Evolutionary conservation across 305 asterid species (phyloP).

Genomic region (Nicotiana rustica): DNA sequence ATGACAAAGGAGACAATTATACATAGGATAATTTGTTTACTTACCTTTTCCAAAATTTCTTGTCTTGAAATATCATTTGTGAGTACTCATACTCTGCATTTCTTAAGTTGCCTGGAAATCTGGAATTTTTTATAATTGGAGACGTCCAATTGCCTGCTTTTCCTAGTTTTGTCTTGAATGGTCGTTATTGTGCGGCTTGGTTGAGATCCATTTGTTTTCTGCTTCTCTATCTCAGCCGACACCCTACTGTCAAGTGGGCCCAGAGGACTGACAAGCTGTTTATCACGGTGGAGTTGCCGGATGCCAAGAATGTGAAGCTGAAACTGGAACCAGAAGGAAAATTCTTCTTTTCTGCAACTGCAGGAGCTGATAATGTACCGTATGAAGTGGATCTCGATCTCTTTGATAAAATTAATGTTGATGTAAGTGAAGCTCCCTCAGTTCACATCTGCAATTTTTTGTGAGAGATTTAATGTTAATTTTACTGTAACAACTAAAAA

Average conservation of each 20-base stretch:
- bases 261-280: slow-evolving; percentile 63
- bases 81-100: background rate
- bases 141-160: background rate
- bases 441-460: background rate
- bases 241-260: slow-evolving; percentile 71
- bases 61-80: background rate
- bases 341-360: slow-evolving; percentile 62
- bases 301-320: slow-evolving; percentile 68
- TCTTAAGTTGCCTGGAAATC: background rate
- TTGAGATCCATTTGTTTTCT: slow-evolving; percentile 20
- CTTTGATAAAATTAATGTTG: slow-evolving; percentile 62
- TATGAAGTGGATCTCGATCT: slow-evolving; percentile 66
- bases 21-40: background rate
- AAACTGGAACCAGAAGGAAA: slow-evolving; percentile 71
- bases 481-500: background rate
- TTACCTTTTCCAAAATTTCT: background rate
- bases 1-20: background rate
- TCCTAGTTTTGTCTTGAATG: background rate
- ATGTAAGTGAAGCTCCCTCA: slow-evolving; percentile 46
- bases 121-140: background rate
- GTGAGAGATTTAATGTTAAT: background rate
- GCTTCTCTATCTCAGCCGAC: slow-evolving; percentile 49
- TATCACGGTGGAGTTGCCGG: slow-evolving; percentile 67
- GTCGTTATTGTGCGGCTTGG: background rate
- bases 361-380: slow-evolving; percentile 52